phyloP scores from a whole-genome alignment of 2,329 filamentous ascomycete genomes.

The Aspergillus sp. region DNA sequence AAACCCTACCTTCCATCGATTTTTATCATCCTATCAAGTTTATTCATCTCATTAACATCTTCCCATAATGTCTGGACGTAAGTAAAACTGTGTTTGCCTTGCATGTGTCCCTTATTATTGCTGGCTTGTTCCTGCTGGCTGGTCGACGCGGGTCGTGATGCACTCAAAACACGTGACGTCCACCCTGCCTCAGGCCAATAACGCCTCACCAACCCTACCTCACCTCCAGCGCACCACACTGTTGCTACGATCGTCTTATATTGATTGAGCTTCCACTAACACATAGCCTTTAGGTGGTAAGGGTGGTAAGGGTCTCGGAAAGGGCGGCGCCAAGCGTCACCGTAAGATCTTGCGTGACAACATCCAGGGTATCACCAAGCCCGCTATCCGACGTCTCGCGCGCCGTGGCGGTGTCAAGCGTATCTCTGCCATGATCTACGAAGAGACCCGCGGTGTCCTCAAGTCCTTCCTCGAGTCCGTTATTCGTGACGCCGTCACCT shows the following conservation, averaged over 20 bases:
- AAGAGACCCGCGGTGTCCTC: conserved; percentile 77
- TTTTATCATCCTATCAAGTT: conserved; percentile 8
- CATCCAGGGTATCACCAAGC: conserved; percentile 99
- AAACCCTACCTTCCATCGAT: conserved; percentile 11
- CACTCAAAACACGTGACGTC: conserved; percentile 27
- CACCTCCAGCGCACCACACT: background rate
- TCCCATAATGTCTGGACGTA: conserved; percentile 43
- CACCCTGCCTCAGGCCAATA: conserved; percentile 17
- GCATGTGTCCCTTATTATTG: background rate
- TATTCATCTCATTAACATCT: conserved; percentile 9
- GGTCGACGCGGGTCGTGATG: conserved; percentile 14
- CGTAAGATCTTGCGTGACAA: conserved; percentile 99
- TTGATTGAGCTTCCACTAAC: conserved; percentile 15
- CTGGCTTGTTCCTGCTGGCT: background rate
- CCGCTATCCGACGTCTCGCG: conserved; percentile 95
- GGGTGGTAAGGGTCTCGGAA: conserved; percentile 96
- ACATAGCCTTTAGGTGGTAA: conserved; percentile 68
- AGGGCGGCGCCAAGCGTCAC: conserved; percentile 98
- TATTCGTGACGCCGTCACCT: conserved; percentile 77
- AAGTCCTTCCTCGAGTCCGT: conserved; percentile 83
- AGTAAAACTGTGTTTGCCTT: conserved; percentile 24
- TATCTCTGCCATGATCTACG: conserved; percentile 96
- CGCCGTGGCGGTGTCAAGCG: conserved; percentile 99
- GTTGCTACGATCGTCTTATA: background rate
- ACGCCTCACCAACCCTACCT: conserved; percentile 3